These are phyloP conservation scores for Cubamyces sp. DNA, from an alignment of 768 basidiomycete genomes.

Conservation along the genomic window DNA sequence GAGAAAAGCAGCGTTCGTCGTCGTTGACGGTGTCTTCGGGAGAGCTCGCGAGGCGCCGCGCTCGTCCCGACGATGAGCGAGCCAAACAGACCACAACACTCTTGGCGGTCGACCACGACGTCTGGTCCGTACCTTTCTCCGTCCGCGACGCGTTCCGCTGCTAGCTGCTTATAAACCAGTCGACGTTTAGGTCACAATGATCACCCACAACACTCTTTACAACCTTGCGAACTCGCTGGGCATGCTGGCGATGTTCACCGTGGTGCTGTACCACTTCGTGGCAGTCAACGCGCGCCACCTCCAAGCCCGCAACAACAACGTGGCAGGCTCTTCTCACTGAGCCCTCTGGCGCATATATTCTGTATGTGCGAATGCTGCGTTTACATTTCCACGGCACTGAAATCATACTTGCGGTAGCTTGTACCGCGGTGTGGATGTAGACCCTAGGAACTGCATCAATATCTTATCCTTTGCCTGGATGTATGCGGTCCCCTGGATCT, in stretches of 20 bases:
- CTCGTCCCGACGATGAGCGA: slow-evolving; percentile 20
- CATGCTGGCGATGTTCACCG: slow-evolving; percentile 81
- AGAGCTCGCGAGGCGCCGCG: slow-evolving; percentile 19
- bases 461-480: too few species aligned
- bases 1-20: slow-evolving; percentile 12
- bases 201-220: slow-evolving; percentile 79
- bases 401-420: too few species aligned
- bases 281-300: slow-evolving; percentile 75
- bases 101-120: slow-evolving; percentile 27
- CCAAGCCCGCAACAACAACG: slow-evolving; percentile 22
- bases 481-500: too few species aligned
- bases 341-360: neutral
- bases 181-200: slow-evolving; percentile 53
- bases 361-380: too few species aligned
- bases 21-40: slow-evolving; percentile 18
- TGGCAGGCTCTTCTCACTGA: neutral
- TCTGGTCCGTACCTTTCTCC: slow-evolving; percentile 14
- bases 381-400: too few species aligned
- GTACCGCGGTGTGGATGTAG: too few species aligned
- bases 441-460: too few species aligned
- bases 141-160: neutral
- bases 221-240: slow-evolving; percentile 84
- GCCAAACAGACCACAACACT: slow-evolving; percentile 27
- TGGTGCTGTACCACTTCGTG: slow-evolving; percentile 89
- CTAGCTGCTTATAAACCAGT: neutral